Conservation (phyloP, 169 alveolate species). For the Cryptosporidium sp. region DNA sequence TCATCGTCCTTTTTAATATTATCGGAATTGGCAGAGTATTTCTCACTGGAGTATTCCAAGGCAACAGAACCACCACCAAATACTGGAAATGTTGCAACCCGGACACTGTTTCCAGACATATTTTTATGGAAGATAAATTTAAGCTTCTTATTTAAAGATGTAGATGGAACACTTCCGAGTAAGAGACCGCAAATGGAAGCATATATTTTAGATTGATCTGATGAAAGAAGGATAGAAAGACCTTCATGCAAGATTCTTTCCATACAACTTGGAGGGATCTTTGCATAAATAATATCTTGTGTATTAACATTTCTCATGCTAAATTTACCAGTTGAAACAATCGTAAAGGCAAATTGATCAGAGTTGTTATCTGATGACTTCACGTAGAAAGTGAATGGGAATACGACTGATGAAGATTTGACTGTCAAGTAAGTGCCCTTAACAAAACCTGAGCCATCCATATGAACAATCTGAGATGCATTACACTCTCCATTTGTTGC, state of each 20-base stretch:
- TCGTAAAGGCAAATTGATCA: constrained; percentile 22
- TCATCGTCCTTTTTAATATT: constrained; percentile 4
- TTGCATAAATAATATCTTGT: constrained; percentile 2
- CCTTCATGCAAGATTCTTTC: constrained; percentile 57
- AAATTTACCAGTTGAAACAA: constrained; percentile 35
- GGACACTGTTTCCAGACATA: constrained; percentile 22
- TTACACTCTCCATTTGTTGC: constrained; percentile 44
- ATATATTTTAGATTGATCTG: constrained; percentile 2
- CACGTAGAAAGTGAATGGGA: constrained; percentile 42
- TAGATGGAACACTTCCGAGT: constrained; percentile 25
- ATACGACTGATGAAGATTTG: constrained; percentile 20
- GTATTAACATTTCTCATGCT: constrained; percentile 55
- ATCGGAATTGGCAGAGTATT: neutral
- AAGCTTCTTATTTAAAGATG: constrained; percentile 22
- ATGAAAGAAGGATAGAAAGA: constrained; percentile 28
- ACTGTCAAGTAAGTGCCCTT: constrained; percentile 13
- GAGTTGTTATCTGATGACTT: constrained; percentile 29
- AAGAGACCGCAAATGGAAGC: constrained; percentile 28
- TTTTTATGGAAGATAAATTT: constrained; percentile 8
- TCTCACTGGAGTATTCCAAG: neutral
- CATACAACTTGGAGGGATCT: constrained; percentile 40
- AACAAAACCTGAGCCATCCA: constrained; percentile 52
- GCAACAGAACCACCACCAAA: constrained; percentile 5
- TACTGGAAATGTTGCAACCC: constrained; percentile 28
- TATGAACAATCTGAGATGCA: constrained; percentile 34